A percentile compares a stretch with the other conserved stretches of the same genome.
Conservation (phyloP, 2,329 filamentous ascomycete species). For the Calonectria naviculata region DNA sequence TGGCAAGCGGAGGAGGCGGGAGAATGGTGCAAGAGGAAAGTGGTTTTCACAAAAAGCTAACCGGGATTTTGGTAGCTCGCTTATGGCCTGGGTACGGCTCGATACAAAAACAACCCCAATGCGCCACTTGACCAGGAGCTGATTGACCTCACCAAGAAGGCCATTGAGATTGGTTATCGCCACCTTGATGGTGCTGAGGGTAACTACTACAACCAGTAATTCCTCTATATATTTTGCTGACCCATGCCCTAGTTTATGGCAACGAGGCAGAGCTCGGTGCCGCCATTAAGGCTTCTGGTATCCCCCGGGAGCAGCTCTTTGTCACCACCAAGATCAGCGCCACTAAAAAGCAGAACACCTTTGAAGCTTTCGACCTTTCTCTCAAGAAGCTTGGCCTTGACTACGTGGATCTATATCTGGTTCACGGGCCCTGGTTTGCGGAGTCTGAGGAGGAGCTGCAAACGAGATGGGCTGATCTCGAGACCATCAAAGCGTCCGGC, state of each 20-base stretch:
- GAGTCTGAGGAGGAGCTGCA: conserved; percentile 65
- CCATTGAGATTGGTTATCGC: conserved; percentile 76
- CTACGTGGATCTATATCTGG: conserved; percentile 79
- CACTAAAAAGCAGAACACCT: conserved; percentile 51
- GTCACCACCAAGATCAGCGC: conserved; percentile 70
- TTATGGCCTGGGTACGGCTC: conserved; percentile 79
- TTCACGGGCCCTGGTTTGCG: conserved; percentile 68
- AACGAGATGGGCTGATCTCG: conserved; percentile 67
- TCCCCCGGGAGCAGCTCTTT: conserved; percentile 76
- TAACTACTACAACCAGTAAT: conserved; percentile 45
- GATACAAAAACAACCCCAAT: conserved; percentile 63
- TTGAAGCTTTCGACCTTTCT: conserved; percentile 66
- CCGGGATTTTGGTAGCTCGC: conserved; percentile 62
- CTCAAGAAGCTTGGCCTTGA: conserved; percentile 74
- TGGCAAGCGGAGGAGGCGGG: too few species aligned
- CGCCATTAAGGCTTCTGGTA: conserved; percentile 74
- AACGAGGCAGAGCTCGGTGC: conserved; percentile 78
- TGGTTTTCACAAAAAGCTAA: too few species aligned
- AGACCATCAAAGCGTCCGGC: conserved; percentile 74
- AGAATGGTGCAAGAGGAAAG: too few species aligned
- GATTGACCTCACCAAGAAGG: conserved; percentile 63
- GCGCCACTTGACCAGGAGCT: conserved; percentile 66
- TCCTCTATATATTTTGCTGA: not conserved
- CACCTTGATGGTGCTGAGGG: conserved; percentile 82
- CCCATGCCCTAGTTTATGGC: conserved; percentile 60